Evolutionary conservation across 345 rosid species (phyloP).

Genomic region (Eucalyptus curtisii): DNA sequence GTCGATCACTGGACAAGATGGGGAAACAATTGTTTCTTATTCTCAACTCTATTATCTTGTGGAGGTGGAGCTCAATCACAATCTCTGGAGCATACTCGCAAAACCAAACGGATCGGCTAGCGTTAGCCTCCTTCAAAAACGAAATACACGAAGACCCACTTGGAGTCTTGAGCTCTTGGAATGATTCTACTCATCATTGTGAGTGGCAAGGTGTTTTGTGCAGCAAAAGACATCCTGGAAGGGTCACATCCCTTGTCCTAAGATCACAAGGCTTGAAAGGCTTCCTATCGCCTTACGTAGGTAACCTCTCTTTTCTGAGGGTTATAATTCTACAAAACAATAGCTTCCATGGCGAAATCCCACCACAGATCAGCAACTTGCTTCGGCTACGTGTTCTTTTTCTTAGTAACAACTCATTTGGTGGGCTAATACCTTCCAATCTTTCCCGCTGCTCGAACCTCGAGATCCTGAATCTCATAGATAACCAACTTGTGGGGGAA

Average conservation of each 20-base stretch:
- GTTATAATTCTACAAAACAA: rapidly evolving
- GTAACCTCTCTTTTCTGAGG: no score
- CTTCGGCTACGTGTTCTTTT: rapidly evolving
- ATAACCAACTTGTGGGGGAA: not conserved
- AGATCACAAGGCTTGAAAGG: no score
- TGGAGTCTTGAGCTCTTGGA: no score
- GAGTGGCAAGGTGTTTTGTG: no score
- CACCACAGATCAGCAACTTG: no score
- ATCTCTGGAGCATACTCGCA: no score
- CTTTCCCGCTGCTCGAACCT: rapidly evolving
- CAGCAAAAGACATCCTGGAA: no score
- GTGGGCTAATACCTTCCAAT: rapidly evolving
- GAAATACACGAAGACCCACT: no score
- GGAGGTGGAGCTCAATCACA: no score
- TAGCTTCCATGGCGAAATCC: rapidly evolving
- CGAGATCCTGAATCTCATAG: rapidly evolving
- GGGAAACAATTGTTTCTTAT: rapidly evolving
- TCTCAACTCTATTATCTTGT: rapidly evolving
- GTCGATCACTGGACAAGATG: no score
- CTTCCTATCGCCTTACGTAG: rapidly evolving
- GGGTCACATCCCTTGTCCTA: rapidly evolving
- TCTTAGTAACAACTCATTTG: no score
- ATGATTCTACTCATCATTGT: no score
- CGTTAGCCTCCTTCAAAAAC: rapidly evolving
- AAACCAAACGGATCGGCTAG: rapidly evolving